These are phyloP conservation scores for Fusarium sp. DNA, from an alignment of 2,329 filamentous ascomycete species.

Conservation along the genomic window DNA sequence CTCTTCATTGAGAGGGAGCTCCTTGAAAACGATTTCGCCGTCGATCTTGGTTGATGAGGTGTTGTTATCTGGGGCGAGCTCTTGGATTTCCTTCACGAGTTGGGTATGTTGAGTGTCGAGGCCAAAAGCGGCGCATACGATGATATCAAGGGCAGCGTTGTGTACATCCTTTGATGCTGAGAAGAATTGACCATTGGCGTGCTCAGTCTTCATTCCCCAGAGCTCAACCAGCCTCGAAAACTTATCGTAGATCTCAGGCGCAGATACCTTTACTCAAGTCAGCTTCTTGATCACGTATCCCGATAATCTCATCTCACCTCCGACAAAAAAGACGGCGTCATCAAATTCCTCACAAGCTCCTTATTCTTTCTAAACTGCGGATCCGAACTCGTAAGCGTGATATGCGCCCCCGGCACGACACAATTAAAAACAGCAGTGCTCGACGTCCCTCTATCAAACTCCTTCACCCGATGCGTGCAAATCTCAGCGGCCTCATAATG, in stretches of 20 bases:
- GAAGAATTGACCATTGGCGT: conserved; percentile 3
- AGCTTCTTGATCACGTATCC: background rate
- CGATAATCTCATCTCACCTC: background rate
- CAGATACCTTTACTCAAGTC: conserved; percentile 3
- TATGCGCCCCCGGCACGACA: conserved; percentile 12
- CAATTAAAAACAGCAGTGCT: conserved; percentile 14
- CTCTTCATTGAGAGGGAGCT: conserved; percentile 9
- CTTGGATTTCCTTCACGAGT: conserved; percentile 3
- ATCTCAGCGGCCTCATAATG: conserved; percentile 29
- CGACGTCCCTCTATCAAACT: conserved; percentile 19
- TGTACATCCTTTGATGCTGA: conserved; percentile 8
- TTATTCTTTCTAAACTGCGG: conserved; percentile 32
- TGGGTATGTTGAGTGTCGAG: conserved; percentile 8
- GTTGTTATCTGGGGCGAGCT: background rate
- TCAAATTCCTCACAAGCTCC: conserved; percentile 29
- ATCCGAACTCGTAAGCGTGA: conserved; percentile 17
- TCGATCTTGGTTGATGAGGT: rapidly evolving
- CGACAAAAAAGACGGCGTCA: conserved; percentile 18
- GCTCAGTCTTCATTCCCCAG: conserved; percentile 11
- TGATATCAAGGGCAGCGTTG: conserved; percentile 25
- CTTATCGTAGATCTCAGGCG: conserved; percentile 30
- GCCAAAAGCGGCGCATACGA: conserved; percentile 15
- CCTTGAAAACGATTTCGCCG: background rate
- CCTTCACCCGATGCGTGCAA: conserved; percentile 19
- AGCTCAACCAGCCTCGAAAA: conserved; percentile 7